Evolutionary conservation across 73 alveolate species (phyloP), one percentile per base, ranked within the genome.

Genomic region (Vitrella brassicaformis): DNA sequence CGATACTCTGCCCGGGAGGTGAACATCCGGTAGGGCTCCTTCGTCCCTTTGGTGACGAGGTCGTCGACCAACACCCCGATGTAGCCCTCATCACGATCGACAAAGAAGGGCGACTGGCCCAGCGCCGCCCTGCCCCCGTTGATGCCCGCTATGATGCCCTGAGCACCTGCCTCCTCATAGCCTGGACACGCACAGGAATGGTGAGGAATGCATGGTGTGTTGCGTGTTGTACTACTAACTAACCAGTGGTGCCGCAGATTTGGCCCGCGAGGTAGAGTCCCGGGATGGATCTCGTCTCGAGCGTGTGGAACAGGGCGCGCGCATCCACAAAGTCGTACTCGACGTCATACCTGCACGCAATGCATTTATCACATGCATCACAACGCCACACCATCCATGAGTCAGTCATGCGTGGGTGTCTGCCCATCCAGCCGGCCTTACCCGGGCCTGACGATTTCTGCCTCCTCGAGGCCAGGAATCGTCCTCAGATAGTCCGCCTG

Each of bases 11-110:
- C 77, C 47, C 92, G 71, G 26, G 87, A 32, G 26, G 92, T 86
- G 70, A 86, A 86, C 92, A 86, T 86, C 67, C 92, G 29, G 70
- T 86, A 86, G 26, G 92, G 92, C 71, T 86, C 92, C 30, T 78
- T 78, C 27, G 88, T 84, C 28, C 92, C 92, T 26, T 47, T 39
- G 28, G 68, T 31, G 28, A 86, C 82, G 69, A 86, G 70, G 67
- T 86, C 92, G 78, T 86, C 92, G 22, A 86, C 71, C 28, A 86
- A 73, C n/a, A 82, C 89, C 28, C 92, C 92, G 69, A 79, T 81
- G 67, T 81, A 67, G 19, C 86, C 84, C 56, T 81, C 85, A 10
- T 67, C 77, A 64, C 92, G 46, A 4, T 67, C 27, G 28, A 65
- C 31, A 30, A 86, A 66, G 22, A 4, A 8, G 28, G 79, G 83